These are phyloP conservation scores for Tuber calosporum DNA, from an alignment of 495 filamentous ascomycete genomes.

Conservation along the genomic window DNA sequence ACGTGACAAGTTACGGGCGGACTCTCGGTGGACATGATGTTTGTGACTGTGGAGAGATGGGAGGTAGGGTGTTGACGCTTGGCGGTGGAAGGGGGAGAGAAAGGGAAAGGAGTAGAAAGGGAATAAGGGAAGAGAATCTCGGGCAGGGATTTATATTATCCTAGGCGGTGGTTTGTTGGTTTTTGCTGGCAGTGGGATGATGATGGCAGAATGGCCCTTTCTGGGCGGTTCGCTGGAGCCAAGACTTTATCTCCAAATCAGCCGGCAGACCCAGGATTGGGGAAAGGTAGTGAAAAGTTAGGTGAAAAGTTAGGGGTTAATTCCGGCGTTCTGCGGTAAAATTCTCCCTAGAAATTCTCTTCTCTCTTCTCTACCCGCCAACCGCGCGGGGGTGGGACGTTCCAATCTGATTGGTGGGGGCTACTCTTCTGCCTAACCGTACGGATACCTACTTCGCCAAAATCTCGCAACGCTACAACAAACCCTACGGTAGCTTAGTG, in stretches of 20 bases:
- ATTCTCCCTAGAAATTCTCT: neutral
- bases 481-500: neutral
- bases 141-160: neutral
- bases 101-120: neutral
- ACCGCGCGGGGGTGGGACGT: neutral
- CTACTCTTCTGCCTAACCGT: neutral
- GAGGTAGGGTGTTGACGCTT: constrained; percentile 18
- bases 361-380: neutral
- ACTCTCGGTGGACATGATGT: constrained; percentile 41
- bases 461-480: neutral
- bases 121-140: neutral
- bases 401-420: neutral
- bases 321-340: neutral
- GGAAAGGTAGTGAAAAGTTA: neutral
- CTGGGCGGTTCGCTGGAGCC: neutral
- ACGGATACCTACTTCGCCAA: neutral
- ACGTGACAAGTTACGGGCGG: constrained; percentile 58
- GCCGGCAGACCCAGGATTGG: neutral
- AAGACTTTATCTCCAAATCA: neutral
- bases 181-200: neutral
- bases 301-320: no score
- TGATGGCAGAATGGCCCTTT: neutral
- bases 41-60: constrained; percentile 28
- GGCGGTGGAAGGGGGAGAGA: neutral
- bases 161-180: neutral